Evolutionary conservation across 2,329 filamentous ascomycete species (phyloP).

Genomic region (Penicillium sp.): DNA sequence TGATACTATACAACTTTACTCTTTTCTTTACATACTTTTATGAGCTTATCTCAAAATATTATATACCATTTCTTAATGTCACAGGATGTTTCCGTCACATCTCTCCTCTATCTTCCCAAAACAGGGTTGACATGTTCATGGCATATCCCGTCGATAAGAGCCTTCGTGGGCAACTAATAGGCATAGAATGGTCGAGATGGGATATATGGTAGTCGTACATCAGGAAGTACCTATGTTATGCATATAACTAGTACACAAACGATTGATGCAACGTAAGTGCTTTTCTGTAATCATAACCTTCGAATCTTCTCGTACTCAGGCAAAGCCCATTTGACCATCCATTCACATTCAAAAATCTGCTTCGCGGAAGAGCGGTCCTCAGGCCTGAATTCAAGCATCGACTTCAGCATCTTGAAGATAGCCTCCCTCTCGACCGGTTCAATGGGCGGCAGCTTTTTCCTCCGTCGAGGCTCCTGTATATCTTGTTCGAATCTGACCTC

Average conservation of each 20-base stretch:
- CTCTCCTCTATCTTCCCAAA: too few species aligned
- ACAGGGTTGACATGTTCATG: too few species aligned
- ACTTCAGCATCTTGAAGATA: constrained; percentile 25
- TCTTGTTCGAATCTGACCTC: constrained; percentile 26
- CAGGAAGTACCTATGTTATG: too few species aligned
- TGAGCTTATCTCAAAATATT: neutral
- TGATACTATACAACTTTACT: neutral
- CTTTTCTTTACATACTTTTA: neutral
- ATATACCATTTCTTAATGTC: neutral
- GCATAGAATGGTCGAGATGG: too few species aligned
- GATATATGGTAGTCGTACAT: too few species aligned
- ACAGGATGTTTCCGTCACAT: neutral
- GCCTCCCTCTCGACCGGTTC: constrained; percentile 25
- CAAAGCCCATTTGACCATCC: constrained; percentile 32
- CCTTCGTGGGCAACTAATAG: too few species aligned
- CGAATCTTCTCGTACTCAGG: constrained; percentile 21
- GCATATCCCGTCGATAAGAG: too few species aligned
- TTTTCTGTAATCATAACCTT: constrained; percentile 1
- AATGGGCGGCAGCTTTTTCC: constrained; percentile 20
- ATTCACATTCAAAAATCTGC: constrained; percentile 28
- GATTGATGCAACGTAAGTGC: too few species aligned
- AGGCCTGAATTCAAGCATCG: constrained; percentile 29
- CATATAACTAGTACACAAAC: too few species aligned
- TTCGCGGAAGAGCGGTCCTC: constrained; percentile 24
- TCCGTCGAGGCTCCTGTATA: constrained; percentile 29